Base-by-base conservation (phyloP, 805 yeast species). In the Candida ovalis region DNA sequence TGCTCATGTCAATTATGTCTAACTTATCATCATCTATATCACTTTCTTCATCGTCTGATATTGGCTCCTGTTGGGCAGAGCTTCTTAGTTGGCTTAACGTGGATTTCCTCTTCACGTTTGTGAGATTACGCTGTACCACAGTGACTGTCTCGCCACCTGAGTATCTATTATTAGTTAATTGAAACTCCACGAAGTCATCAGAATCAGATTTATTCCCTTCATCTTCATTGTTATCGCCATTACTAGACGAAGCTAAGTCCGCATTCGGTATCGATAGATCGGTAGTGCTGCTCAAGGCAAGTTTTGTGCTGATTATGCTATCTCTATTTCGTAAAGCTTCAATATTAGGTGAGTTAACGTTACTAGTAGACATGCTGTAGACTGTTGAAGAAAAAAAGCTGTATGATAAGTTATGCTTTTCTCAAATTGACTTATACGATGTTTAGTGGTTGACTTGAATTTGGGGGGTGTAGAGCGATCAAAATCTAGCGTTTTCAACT, bases 41-140 rank as follows among this genome's bases (percentile, higher is more conserved):
- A 13, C 12, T 15, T 4, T 73, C 77, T 30, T 75, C 78, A 18
- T 70, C 58, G 23, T 33, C 22, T 10, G 13, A 5, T 10, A 41
- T n/a, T 18, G 25, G 35, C 15, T 27, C 18, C 4, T 30, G 21
- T 9, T 24, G 22, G 19, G 30, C 21, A 13, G 24, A 7, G 18
- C 21, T 19, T 33, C 43, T 33, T 19, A 40, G 13, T 18, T 41
- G 37, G 8, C 15, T 18, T 3, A 19, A n/a, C 3, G 21, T 38
- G 3, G 44, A 28, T 15, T 23, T 18, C 9, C 19, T 40, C 18
- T 27, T 30, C 37, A 52, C 43, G 25, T 53, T 43, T 4, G 50
- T 42, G 21, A 57, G 43, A 27, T 48, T 51, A 37, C 54, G 60
- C 17, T 55, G 55, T 6, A 58, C 43, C 22, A 59, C 51, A 2